Evolutionary conservation across 1,284 basidiomycete species (phyloP).

Genomic region (Porogramme epimiltina): DNA sequence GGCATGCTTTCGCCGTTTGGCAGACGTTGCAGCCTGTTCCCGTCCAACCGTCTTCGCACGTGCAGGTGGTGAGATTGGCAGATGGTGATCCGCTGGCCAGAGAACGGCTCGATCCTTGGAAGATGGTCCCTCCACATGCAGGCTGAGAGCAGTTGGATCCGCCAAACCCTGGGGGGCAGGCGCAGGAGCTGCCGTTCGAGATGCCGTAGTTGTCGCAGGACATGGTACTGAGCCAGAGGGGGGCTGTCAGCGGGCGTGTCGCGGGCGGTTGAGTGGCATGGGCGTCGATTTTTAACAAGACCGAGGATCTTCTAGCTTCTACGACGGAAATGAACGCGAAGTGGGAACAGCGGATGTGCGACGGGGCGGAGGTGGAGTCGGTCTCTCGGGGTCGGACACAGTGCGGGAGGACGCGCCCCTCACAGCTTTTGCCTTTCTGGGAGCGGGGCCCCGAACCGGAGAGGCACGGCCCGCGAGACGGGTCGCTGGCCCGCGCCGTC

Average conservation of each 20-base stretch:
- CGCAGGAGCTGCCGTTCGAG: slow-evolving; percentile 55
- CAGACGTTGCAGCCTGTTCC: slow-evolving; percentile 83
- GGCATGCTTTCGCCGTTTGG: slow-evolving; percentile 60
- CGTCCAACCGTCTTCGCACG: slow-evolving; percentile 72
- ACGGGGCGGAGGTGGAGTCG: too few relatives aligned
- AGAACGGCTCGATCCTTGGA: slow-evolving; percentile 63
- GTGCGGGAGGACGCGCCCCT: too few relatives aligned
- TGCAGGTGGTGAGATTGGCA: slow-evolving; percentile 68
- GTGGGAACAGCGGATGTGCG: too few relatives aligned
- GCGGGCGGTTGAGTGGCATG: neutral
- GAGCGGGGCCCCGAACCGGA: too few relatives aligned
- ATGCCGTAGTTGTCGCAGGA: slow-evolving; percentile 73
- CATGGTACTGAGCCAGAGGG: slow-evolving; percentile 5
- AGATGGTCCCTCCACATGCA: slow-evolving; percentile 79
- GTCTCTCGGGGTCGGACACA: too few relatives aligned
- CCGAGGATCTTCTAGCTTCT: too few relatives aligned
- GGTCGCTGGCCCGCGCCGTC: neutral
- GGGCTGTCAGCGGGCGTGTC: neutral
- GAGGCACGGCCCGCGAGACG: too few relatives aligned
- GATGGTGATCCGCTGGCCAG: slow-evolving; percentile 46
- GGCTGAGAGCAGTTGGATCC: slow-evolving; percentile 69
- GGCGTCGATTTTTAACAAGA: too few relatives aligned
- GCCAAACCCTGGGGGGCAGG: slow-evolving; percentile 79
- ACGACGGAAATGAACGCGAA: too few relatives aligned
- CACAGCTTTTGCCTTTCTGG: too few relatives aligned